These are phyloP conservation scores for Bondarzewia mesenterica DNA, from an alignment of 1,284 basidiomycete species.

Conservation along the genomic window DNA sequence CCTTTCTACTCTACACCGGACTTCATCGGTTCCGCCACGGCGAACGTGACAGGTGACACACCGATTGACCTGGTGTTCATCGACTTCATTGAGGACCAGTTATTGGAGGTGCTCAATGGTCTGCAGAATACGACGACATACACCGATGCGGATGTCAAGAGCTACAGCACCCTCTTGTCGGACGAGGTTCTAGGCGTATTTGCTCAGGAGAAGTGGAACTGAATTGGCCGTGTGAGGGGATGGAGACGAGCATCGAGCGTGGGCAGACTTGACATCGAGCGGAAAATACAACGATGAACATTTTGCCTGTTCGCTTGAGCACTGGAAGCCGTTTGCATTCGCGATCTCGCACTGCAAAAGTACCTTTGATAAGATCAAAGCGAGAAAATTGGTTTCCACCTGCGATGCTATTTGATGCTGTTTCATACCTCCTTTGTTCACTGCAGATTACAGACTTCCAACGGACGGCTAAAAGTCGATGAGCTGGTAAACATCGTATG, in stretches of 20 bases:
- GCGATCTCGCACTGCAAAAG: too few species aligned
- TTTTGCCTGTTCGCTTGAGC: too few species aligned
- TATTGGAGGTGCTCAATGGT: constrained; percentile 47
- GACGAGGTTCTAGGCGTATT: constrained; percentile 50
- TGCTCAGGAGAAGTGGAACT: constrained; percentile 56
- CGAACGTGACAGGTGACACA: constrained; percentile 38
- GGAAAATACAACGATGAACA: too few species aligned
- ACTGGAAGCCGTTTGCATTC: too few species aligned
- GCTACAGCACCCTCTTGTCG: constrained; percentile 43
- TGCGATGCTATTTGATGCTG: too few species aligned
- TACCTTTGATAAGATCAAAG: too few species aligned
- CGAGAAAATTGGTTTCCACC: too few species aligned
- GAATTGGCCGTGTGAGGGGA: constrained; percentile 6
- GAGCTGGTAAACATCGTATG: constrained; percentile 45
- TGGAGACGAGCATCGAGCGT: too few species aligned
- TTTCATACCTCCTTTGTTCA: too few species aligned
- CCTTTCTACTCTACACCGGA: constrained; percentile 45
- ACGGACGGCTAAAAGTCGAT: constrained; percentile 34
- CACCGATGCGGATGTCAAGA: constrained; percentile 38
- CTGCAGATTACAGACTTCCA: too few species aligned
- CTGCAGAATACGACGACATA: constrained; percentile 44
- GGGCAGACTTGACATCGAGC: too few species aligned
- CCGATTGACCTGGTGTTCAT: constrained; percentile 65
- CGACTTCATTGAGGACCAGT: constrained; percentile 49
- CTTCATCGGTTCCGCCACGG: constrained; percentile 51